Conservation (phyloP, 257 asterid species). For the Gynochthodes officinalis region DNA sequence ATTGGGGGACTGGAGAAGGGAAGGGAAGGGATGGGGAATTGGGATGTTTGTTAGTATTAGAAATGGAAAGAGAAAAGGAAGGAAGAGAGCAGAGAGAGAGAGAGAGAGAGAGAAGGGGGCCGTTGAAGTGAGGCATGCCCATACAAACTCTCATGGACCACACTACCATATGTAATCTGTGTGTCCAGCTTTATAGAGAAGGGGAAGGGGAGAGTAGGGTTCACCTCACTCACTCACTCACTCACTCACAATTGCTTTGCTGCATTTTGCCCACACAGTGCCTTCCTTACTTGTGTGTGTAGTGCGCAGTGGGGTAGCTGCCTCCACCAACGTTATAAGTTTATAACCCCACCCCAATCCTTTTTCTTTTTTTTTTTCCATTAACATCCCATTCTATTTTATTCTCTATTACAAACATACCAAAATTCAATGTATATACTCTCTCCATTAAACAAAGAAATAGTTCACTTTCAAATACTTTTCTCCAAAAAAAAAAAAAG, state of each 20-base stretch:
- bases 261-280: constrained; percentile 37
- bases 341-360: background rate
- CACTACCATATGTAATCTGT: constrained; percentile 28
- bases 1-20: no score
- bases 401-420: background rate
- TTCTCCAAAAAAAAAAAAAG: no score
- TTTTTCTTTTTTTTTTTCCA: background rate
- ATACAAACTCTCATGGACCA: constrained; percentile 49
- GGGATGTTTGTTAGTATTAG: no score
- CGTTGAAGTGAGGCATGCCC: constrained; percentile 20
- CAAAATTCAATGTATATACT: background rate
- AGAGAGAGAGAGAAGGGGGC: constrained; percentile 7
- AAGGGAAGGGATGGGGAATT: background rate
- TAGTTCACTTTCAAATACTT: no score
- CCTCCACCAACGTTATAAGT: constrained; percentile 5
- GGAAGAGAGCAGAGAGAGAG: background rate
- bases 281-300: constrained; percentile 33
- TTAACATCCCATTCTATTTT: background rate
- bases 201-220: constrained; percentile 38
- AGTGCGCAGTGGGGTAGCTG: constrained; percentile 50
- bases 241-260: constrained; percentile 19
- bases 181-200: constrained; percentile 33
- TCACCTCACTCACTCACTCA: constrained; percentile 32
- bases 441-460: no score
- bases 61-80: background rate